Conservation (phyloP, 768 basidiomycete species). For the Mycena capillaripes region DNA sequence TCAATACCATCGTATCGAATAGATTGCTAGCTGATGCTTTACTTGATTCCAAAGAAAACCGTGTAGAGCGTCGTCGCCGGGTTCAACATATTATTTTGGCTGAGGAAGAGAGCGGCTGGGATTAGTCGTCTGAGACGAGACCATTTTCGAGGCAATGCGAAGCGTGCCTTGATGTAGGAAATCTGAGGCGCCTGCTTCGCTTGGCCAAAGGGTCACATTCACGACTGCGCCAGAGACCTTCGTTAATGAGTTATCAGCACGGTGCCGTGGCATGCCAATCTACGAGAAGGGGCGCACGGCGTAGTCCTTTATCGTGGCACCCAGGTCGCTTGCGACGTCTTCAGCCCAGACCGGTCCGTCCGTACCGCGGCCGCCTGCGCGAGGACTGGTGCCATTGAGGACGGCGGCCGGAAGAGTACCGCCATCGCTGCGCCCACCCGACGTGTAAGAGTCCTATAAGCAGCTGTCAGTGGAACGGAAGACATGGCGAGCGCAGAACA, state of each 20-base stretch:
- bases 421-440: conserved; percentile 65
- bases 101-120: too few relatives aligned
- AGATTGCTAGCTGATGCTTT: not conserved
- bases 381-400: conserved; percentile 54
- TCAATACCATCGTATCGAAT: not conserved
- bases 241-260: conserved; percentile 2
- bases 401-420: conserved; percentile 60
- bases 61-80: conserved; percentile 64
- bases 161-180: conserved; percentile 62
- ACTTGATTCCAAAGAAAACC: conserved; percentile 71
- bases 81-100: conserved; percentile 59
- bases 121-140: not conserved
- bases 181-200: conserved; percentile 60
- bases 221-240: conserved; percentile 62
- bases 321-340: too few relatives aligned
- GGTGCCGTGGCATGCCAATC: too few relatives aligned
- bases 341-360: conserved; percentile 68
- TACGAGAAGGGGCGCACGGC: too few relatives aligned
- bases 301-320: too few relatives aligned
- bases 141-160: not conserved
- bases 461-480: not conserved
- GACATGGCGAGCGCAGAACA: conserved; percentile 27
- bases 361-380: conserved; percentile 65
- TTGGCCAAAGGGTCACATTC: conserved; percentile 65
- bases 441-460: conserved; percentile 61